Conservation (phyloP, 768 basidiomycete species). For the Epithele typhae region DNA sequence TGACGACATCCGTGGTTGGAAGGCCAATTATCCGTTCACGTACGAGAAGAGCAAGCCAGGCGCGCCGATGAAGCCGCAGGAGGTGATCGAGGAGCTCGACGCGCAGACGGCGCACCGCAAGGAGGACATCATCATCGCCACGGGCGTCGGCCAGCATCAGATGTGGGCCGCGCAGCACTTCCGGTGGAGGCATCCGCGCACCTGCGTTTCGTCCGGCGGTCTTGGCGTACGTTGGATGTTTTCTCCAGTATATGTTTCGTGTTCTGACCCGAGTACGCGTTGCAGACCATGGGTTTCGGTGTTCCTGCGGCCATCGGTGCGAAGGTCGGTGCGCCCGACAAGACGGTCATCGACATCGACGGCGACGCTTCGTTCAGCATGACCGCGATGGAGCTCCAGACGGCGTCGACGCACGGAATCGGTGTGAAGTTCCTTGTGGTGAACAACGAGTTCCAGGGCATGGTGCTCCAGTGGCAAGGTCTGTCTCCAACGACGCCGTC, state of each 20-base stretch:
- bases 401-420: constrained; percentile 86
- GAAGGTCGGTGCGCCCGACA: constrained; percentile 92
- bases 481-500: constrained; percentile 16
- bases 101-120: constrained; percentile 73
- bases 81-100: constrained; percentile 92
- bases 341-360: constrained; percentile 93
- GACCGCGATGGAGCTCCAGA: constrained; percentile 99
- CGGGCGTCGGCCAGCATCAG: constrained; percentile 98
- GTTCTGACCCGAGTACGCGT: not conserved
- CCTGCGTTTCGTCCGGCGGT: constrained; percentile 92
- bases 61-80: constrained; percentile 88
- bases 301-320: constrained; percentile 93
- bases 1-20: constrained; percentile 77
- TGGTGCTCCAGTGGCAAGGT: constrained; percentile 99
- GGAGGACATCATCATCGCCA: constrained; percentile 82
- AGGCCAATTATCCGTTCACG: constrained; percentile 85
- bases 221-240: constrained; percentile 66
- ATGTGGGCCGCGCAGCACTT: constrained; percentile 99
- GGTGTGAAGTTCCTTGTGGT: constrained; percentile 92
- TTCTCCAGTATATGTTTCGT: constrained; percentile 3
- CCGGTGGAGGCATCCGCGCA: constrained; percentile 83
- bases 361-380: constrained; percentile 98
- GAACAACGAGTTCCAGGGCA: constrained; percentile 98
- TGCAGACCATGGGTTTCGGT: constrained; percentile 99
- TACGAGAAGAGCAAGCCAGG: constrained; percentile 62